Evolutionary conservation across 2,329 filamentous ascomycete genomes (phyloP).

Genomic region (Fusarium ambrosium): DNA sequence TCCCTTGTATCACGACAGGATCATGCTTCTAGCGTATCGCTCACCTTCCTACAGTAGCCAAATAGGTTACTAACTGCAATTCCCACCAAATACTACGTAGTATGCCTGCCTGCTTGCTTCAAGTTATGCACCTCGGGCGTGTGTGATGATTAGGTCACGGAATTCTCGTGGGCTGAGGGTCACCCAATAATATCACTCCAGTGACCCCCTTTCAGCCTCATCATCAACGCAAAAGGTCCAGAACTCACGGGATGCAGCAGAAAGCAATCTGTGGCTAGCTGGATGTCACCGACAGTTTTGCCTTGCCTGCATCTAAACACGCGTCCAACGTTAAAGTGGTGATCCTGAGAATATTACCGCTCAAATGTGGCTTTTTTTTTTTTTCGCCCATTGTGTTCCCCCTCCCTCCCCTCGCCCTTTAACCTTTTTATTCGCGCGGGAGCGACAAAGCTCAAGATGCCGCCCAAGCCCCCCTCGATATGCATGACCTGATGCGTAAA

Average conservation of each 20-base stretch:
- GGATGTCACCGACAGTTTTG: background rate
- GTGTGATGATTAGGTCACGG: constrained; percentile 18
- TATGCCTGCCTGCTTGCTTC: background rate
- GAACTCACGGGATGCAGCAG: constrained; percentile 17
- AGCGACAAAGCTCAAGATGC: background rate
- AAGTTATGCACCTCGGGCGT: constrained; percentile 1
- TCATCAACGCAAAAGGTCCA: constrained; percentile 35
- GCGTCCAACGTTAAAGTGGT: constrained; percentile 14
- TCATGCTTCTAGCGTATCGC: background rate
- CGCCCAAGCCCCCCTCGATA: constrained; percentile 21
- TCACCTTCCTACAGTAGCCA: background rate
- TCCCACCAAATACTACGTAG: background rate
- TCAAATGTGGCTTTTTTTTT: background rate
- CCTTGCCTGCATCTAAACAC: background rate
- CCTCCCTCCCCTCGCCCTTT: background rate
- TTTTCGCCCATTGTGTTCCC: background rate
- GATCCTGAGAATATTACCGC: background rate
- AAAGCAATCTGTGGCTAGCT: constrained; percentile 16
- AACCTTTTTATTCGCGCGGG: background rate
- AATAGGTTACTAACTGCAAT: background rate
- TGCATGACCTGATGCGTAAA: constrained; percentile 29
- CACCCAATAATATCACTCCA: constrained; percentile 24
- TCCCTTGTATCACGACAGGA: background rate
- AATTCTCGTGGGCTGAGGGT: constrained; percentile 12
- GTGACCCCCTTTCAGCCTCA: constrained; percentile 43